phyloP scores from a whole-genome alignment of 257 asterid species.

The Mitragyna speciosa region DNA sequence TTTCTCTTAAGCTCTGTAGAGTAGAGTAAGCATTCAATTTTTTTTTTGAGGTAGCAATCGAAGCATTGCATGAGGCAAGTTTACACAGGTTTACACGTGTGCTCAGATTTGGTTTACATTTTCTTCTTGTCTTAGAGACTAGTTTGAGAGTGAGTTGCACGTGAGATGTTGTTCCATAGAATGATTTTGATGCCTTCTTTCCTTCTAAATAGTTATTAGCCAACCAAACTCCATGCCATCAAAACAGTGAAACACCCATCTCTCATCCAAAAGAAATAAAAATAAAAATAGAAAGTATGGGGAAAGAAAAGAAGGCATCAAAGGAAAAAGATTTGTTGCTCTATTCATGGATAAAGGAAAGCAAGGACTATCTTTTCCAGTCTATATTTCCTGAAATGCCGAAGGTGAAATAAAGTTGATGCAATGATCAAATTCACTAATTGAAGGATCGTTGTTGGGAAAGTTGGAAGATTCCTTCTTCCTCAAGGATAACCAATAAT shows the following conservation, averaged over 20 bases:
- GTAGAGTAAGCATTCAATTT: background rate
- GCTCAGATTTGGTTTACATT: background rate
- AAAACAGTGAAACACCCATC: no score
- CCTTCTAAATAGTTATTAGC: no score
- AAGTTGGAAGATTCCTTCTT: conserved; percentile 13
- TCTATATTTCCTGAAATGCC: no score
- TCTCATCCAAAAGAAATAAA: no score
- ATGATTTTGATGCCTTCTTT: background rate
- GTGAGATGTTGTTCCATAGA: no score
- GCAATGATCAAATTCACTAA: conserved; percentile 4
- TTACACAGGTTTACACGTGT: background rate
- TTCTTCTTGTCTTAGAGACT: background rate
- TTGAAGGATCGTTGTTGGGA: background rate
- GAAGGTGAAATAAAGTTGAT: background rate
- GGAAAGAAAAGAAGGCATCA: no score
- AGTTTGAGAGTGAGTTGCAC: no score
- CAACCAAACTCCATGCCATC: no score
- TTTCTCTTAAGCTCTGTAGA: background rate
- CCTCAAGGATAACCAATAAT: conserved; percentile 3
- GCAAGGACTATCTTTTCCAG: no score
- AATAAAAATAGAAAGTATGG: no score
- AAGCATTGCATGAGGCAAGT: background rate
- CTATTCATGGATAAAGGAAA: no score
- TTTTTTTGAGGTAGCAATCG: background rate
- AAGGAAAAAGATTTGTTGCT: no score